These are phyloP conservation scores for Cubamyces sp. DNA, from an alignment of 768 basidiomycete species.

Conservation along the genomic window DNA sequence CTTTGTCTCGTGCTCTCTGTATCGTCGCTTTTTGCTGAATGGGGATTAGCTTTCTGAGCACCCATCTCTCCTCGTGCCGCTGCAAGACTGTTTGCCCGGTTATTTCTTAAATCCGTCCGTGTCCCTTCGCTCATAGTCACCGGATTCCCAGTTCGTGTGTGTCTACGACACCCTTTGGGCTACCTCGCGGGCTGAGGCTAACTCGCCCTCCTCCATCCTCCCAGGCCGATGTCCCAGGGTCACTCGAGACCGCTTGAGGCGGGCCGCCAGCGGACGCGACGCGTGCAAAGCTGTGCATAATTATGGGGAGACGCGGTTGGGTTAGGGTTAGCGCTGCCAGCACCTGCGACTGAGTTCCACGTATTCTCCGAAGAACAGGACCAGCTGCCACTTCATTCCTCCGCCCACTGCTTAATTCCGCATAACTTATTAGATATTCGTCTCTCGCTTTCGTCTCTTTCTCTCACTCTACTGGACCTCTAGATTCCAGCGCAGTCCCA, in stretches of 20 bases:
- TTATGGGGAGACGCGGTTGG: conserved; percentile 5
- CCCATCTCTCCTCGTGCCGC: too few relatives aligned
- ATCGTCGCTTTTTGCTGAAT: conserved; percentile 15
- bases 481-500: background rate
- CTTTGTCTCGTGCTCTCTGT: conserved; percentile 20
- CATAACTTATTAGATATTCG: conserved; percentile 20
- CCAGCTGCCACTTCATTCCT: conserved; percentile 1
- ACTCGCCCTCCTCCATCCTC: too few relatives aligned
- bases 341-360: conserved; percentile 11
- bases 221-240: too few relatives aligned
- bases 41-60: background rate
- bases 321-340: conserved; percentile 18
- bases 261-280: background rate
- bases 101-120: too few relatives aligned
- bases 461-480: background rate
- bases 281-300: conserved; percentile 9
- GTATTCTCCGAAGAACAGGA: conserved; percentile 21
- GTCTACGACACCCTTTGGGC: too few relatives aligned
- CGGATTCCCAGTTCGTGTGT: too few relatives aligned
- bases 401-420: conserved; percentile 6
- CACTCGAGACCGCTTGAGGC: too few relatives aligned
- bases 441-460: conserved; percentile 3
- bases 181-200: too few relatives aligned
- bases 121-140: too few relatives aligned
- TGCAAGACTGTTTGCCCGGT: too few relatives aligned